Evolutionary conservation across 2,329 filamentous ascomycete genomes (phyloP).

Genomic region (Parastagonospora nodorum): DNA sequence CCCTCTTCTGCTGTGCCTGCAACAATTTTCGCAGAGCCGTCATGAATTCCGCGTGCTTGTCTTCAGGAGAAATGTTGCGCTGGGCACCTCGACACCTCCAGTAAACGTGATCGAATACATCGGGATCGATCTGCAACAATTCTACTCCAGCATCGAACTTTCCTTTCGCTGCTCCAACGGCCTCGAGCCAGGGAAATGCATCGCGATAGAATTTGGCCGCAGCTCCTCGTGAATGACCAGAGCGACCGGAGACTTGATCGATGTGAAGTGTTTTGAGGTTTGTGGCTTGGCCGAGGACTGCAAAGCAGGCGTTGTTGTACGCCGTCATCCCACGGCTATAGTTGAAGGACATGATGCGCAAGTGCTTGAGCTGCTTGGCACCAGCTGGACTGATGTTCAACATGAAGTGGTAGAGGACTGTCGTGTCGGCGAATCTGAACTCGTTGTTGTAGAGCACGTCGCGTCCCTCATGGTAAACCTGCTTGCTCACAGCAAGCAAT

Average conservation of each 20-base stretch:
- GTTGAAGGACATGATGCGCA: constrained; percentile 34
- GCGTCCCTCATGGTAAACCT: constrained; percentile 32
- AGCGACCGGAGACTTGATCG: constrained; percentile 14
- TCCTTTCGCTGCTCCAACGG: constrained; percentile 31
- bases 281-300: constrained; percentile 31
- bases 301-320: constrained; percentile 43
- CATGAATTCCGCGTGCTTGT: constrained; percentile 16
- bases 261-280: constrained; percentile 35
- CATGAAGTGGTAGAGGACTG: constrained; percentile 39
- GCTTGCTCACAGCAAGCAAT: constrained; percentile 36
- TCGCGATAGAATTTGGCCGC: constrained; percentile 44
- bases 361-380: constrained; percentile 25
- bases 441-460: constrained; percentile 38
- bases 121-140: constrained; percentile 16
- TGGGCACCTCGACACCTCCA: not conserved
- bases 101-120: not conserved
- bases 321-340: constrained; percentile 28
- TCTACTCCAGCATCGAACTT: constrained; percentile 37
- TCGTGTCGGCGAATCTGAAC: constrained; percentile 31
- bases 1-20: not conserved
- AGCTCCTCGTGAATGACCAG: constrained; percentile 3
- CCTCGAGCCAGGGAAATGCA: constrained; percentile 45
- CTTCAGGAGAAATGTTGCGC: not conserved
- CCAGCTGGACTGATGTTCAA: constrained; percentile 34
- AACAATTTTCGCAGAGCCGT: constrained; percentile 19